Conservation (phyloP, 129 eudicot species). For the Glebionis coronaria region DNA sequence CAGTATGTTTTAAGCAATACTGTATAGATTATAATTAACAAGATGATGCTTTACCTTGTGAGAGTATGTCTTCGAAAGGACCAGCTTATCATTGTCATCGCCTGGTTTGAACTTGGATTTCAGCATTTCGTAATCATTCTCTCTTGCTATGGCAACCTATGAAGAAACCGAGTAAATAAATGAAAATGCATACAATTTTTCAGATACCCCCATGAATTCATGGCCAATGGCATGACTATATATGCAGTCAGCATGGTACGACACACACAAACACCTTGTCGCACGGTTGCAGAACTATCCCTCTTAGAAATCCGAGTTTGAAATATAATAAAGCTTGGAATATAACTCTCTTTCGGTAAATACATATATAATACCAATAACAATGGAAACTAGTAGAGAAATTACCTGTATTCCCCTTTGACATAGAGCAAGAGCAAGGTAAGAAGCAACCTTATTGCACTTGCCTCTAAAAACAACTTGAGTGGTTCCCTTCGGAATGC, state of each 20-base stretch:
- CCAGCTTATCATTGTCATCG: conserved; percentile 39
- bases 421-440: conserved; percentile 60
- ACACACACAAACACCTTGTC: too few species aligned
- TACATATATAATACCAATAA: not conserved
- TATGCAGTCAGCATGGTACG: too few species aligned
- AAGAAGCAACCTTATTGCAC: conserved; percentile 52
- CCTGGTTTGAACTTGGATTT: conserved; percentile 33
- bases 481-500: conserved; percentile 62
- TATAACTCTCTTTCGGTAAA: not conserved
- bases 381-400: not conserved
- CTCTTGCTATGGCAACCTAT: conserved; percentile 40
- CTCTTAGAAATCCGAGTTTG: too few species aligned
- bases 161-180: not conserved
- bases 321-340: too few species aligned
- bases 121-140: conserved; percentile 43
- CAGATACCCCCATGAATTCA: not conserved
- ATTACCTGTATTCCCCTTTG: conserved; percentile 65
- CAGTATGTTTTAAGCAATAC: not conserved
- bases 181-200: not conserved
- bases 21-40: not conserved
- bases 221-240: not conserved
- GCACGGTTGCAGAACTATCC: too few species aligned
- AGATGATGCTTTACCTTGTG: conserved; percentile 36
- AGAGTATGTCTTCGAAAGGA: conserved; percentile 22
- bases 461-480: conserved; percentile 58